Percentiles rank a stretch among this genome's conserved stretches.
These are phyloP conservation scores for Microstegium vimineum DNA, from an alignment of 176 grass and related monocot genomes.

Conservation along the genomic window DNA sequence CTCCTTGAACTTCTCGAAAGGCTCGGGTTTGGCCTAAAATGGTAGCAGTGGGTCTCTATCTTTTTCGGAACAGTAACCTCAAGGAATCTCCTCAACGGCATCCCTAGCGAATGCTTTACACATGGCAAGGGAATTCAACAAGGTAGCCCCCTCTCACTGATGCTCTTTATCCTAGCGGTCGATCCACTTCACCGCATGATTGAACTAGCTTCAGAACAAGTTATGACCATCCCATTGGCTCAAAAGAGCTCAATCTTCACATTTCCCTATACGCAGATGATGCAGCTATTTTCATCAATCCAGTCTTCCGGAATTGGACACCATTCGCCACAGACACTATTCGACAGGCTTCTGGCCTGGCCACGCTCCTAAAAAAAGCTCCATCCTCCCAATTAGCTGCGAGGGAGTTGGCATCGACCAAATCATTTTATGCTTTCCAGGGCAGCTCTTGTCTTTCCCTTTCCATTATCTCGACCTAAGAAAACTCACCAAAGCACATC, in stretches of 20 bases:
- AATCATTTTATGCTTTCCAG: neutral
- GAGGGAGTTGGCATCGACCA: neutral
- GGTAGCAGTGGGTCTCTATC: neutral
- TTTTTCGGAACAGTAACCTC: neutral
- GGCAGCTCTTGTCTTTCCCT: neutral
- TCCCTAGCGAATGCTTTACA: neutral
- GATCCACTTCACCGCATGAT: neutral
- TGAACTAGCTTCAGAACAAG: neutral
- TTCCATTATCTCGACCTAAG: neutral
- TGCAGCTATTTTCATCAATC: neutral
- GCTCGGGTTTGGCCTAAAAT: neutral
- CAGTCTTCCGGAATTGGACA: neutral
- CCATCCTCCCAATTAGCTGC: neutral
- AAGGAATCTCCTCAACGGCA: neutral
- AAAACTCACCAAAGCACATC: neutral
- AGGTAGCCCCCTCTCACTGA: neutral
- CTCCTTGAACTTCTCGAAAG: neutral
- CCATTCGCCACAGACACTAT: neutral
- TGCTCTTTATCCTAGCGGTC: neutral
- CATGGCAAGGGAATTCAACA: neutral
- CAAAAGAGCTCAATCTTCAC: neutral
- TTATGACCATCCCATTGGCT: neutral
- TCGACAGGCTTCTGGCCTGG: neutral
- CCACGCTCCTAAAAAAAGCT: neutral
- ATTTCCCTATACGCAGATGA: neutral